Evolutionary conservation across 495 filamentous ascomycete genomes (phyloP), one percentile per base, ranked within the genome.

Genomic region (Penicillium steckii): DNA sequence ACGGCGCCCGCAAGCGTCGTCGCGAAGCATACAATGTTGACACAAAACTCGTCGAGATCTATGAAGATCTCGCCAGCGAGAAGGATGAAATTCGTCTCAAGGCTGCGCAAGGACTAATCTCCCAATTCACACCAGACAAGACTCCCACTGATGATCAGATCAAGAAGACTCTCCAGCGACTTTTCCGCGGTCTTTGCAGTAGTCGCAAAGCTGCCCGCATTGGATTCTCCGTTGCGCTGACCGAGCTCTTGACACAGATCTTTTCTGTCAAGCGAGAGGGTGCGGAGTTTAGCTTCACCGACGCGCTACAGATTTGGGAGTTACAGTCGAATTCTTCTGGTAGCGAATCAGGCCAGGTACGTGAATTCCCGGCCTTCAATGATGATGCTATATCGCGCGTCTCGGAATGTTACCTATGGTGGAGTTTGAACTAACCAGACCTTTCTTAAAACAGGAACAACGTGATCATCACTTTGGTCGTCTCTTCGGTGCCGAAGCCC

Each of bases 161-260:
- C 26, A 58, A 67, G 46, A 75, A 76, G 55, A 60, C 64, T 0
- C 61, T 88, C 29, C 73, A 72, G 53, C 76, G 91, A 26, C 77
- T 98, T 12, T 89, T 96, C 60, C 84, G 89, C 40, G 94, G 94
- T 30, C 81, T 98, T 22, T 90, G 91, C 48, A 96, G 91, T 62
- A 87, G 91, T 38, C 82, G 89, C 19, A 95, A 96, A 72, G 91
- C 89, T 12, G 90, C 93, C 25, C 80, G 94, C 22, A 70, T 92
- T 49, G 94, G 94, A n/a, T 97, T 94, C 64, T 95, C 89, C 30
- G 75, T 96, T 50, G 91, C 93, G 2, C 69, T 97, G 56, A 88
- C 91, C 0, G 93, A 97, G 69, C 74, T 95, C 48, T 64, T 95
- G 32, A 74, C 77, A 1, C 82, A 86, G 60, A 61, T 88, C 19